Base-by-base conservation (phyloP, 2,329 filamentous ascomycete genomes). In the Aspergillus brasiliensis region DNA sequence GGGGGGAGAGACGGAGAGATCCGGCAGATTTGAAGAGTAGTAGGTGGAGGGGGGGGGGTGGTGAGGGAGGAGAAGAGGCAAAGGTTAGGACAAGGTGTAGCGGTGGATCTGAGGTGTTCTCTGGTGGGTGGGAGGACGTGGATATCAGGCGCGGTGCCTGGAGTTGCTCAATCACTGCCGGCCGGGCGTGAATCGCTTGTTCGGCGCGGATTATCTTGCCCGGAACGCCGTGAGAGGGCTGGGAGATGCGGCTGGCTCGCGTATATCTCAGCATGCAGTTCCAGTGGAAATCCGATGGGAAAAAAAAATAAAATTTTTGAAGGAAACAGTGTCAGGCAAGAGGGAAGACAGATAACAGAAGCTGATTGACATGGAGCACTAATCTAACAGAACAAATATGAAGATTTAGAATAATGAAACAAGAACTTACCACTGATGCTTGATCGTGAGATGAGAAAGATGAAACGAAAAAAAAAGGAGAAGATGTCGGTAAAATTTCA, bases 181-280 rank as follows among this genome's bases (percentile, higher is more conserved):
- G 56, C 63, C 68, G 69, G 66, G 68, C 70, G 70, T 68, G 67
- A 70, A 69, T 75, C 72, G 72, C 73, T 75, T 75, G 73, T 69
- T 73, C 73, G 73, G 72, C 68, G 28, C 72, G 72, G 73, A 75
- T 71, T 64, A 75, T 70, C 69, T 56, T 62, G 56, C 2, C 54
- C 68, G 65, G 69, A 71, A 61, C 58, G 54, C 62, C 66, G 62
- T 62, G 60, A 60, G 57, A 67, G 69, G 72, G 71, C 72, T 73
- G 72, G 68, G 63, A 67, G 71, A 69, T 72, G 69, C 71, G 61
- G 66, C 64, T 59, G 67, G 59, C 61, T 63, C 52, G 72, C 71
- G 73, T 75, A 75, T 66, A 69, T 73, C 68, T 73, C 68, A 73
- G 73, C 68, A 74, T 73, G 69, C 65, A 67, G 58, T 58, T 59